Base-by-base conservation (phyloP, 176 grass and related monocot species). In the Miscanthus lutarioriparius region DNA sequence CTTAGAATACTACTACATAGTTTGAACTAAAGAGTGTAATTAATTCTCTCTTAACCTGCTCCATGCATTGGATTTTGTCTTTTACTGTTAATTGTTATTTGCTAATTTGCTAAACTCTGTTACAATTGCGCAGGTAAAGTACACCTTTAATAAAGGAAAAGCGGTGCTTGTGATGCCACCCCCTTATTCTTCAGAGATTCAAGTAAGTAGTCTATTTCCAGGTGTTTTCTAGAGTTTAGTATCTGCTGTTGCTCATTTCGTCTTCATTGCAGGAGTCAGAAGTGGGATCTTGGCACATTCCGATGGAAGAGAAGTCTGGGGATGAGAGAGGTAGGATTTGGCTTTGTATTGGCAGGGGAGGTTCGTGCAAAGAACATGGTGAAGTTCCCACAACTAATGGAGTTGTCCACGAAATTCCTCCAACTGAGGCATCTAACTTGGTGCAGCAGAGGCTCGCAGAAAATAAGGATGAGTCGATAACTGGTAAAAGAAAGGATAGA, bases 221-320 rank as follows among this genome's bases (percentile, higher is more conserved):
- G 37, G 37, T 8, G 19, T 67, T 47, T 19, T 78, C 1, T 73
- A 82, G 58, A 61, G 38, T 16, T 59, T 82, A n/a, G 41, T 54
- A 0, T 78, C 2, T 85, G 33, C 19, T 82, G 23, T 68, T 73
- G 14, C 49, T 85, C 30, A 79, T 54, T 41, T 19, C 14, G 74
- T 68, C 35, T 79, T 82, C 43, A 41, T 66, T 20, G 14, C 65
- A 97, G 95, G 95, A 97, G 76, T 97, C 91, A 0, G 87, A 88
- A 51, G 79, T 49, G 39, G 95, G 92, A 91, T 93, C 91, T 66
- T 97, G 95, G 95, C 92, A 97, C 59, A 87, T 93, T 63, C 92
- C 95, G 0, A 82, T 97, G 67, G 87, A 92, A 58, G 90, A 93
- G 30, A 91, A 88, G 19, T 93, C 83, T 43, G 83, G 83, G 59